Base-by-base conservation (phyloP, 169 alveolate species). In the Plasmodium relictum region DNA sequence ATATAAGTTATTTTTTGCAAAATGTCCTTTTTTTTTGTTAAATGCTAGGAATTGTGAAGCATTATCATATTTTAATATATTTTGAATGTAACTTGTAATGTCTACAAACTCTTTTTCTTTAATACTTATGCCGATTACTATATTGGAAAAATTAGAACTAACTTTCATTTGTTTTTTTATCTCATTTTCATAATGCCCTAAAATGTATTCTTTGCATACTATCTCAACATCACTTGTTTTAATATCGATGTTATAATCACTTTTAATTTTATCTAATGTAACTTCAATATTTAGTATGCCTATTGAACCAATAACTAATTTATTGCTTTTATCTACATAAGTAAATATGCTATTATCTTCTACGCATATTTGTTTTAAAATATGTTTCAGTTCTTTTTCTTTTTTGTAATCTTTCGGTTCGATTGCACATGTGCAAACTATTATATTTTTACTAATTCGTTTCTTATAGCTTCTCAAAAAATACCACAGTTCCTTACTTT, bases 271-370 rank as follows among this genome's bases (percentile, higher is more conserved):
- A 39, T 86, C 92, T 52, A 86, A 16, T 14, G 74, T 72, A 14
- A 86, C 92, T 86, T 86, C 88, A 12, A 86, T 86, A 73, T 86
- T 86, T 71, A 86, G 26, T 3, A 86, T 86, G 6, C 92, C 92
- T 42, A 86, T 86, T 5, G 92, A 86, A 3, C 92, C 92, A 71
- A 86, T 86, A 48, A 86, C 44, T 54, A 86, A 37, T 22, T 86
- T 69, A 37, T 73, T 31, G 70, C 61, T 86, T 41, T 71, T 73
- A 50, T 86, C 65, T 59, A 74, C 71, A 52, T 70, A 86, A 2
- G 72, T 20, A 2, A 22, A 26, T 8, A 86, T 86, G 24, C 92
- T 86, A 20, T 86, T 86, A 71, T 86, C 92, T 86, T 86, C 92
- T 65, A 86, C 8, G 45, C 92, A 86, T 48, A 86, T 86, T 26